A percentile compares a stretch with the other conserved stretches of the same genome.
These are phyloP conservation scores for Scenedesmus sp. DNA, from an alignment of 163 green algal species.

Conservation along the genomic window DNA sequence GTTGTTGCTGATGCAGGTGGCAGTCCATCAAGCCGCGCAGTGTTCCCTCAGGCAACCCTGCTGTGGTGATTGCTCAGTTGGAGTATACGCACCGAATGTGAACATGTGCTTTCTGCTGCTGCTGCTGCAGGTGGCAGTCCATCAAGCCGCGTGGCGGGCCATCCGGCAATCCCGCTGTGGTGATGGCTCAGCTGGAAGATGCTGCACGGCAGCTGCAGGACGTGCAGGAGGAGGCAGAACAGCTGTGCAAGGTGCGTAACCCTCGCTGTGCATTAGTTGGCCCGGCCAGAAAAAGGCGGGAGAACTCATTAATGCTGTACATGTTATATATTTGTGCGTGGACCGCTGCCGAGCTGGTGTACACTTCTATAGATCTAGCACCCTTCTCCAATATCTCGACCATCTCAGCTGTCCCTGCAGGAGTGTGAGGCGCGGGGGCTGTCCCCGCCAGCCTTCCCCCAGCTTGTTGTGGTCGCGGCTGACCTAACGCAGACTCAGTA, in stretches of 20 bases:
- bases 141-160: constrained; percentile 77
- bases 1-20: constrained; percentile 24
- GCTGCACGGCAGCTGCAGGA: constrained; percentile 62
- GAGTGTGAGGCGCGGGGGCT: constrained; percentile 77
- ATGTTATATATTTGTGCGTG: constrained; percentile 6
- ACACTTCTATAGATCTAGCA: too few relatives aligned
- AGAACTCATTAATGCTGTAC: not conserved
- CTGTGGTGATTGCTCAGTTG: not conserved
- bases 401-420: constrained; percentile 27
- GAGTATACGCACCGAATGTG: not conserved
- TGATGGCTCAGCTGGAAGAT: constrained; percentile 80
- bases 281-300: too few relatives aligned
- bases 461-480: constrained; percentile 64
- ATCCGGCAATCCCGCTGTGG: constrained; percentile 71
- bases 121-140: constrained; percentile 53
- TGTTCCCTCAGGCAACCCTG: constrained; percentile 67
- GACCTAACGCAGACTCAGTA: constrained; percentile 59
- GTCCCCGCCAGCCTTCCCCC: constrained; percentile 65
- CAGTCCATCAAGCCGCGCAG: constrained; percentile 71
- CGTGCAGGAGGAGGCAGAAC: constrained; percentile 69
- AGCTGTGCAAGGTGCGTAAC: constrained; percentile 62
- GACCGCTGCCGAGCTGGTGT: too few relatives aligned
- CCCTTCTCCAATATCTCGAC: too few relatives aligned
- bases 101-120: not conserved
- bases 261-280: not conserved